Evolutionary conservation across 2,329 filamentous ascomycete genomes (phyloP).

Genomic region (Ustulina deusta): DNA sequence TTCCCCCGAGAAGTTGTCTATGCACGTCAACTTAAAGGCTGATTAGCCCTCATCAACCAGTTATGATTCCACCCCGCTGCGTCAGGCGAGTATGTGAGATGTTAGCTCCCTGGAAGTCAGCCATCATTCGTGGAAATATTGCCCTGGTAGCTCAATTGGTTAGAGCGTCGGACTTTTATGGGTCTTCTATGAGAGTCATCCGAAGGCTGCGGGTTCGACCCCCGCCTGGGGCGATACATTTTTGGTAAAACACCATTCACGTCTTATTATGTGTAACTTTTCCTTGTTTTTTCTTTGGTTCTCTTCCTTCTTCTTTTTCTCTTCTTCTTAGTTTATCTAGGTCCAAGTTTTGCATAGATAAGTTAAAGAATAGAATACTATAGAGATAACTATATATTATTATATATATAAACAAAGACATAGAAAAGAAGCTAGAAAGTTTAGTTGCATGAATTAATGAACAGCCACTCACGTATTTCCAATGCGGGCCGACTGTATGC

Average conservation of each 20-base stretch:
- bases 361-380: too few species aligned
- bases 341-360: too few species aligned
- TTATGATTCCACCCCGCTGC: not conserved
- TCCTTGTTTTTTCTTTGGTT: not conserved
- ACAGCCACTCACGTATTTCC: too few species aligned
- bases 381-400: too few species aligned
- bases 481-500: too few species aligned
- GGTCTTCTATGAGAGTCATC: slow-evolving; percentile 33
- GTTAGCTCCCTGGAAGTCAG: not conserved
- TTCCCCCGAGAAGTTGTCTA: too few species aligned
- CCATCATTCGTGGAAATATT: not conserved
- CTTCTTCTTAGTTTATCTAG: too few species aligned
- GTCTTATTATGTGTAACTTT: not conserved
- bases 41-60: too few species aligned
- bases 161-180: slow-evolving; percentile 46
- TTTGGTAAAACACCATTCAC: slow-evolving; percentile 2
- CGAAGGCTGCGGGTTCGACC: slow-evolving; percentile 52
- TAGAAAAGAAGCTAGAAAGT: too few species aligned
- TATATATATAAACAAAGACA: too few species aligned
- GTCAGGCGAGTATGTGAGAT: not conserved
- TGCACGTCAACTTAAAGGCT: too few species aligned
- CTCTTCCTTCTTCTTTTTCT: not conserved
- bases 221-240: slow-evolving; percentile 46
- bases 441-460: too few species aligned
- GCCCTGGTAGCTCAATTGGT: slow-evolving; percentile 47